Evolutionary conservation across 495 filamentous ascomycete species (phyloP).

Genomic region (Hyaloscypha finlandica): DNA sequence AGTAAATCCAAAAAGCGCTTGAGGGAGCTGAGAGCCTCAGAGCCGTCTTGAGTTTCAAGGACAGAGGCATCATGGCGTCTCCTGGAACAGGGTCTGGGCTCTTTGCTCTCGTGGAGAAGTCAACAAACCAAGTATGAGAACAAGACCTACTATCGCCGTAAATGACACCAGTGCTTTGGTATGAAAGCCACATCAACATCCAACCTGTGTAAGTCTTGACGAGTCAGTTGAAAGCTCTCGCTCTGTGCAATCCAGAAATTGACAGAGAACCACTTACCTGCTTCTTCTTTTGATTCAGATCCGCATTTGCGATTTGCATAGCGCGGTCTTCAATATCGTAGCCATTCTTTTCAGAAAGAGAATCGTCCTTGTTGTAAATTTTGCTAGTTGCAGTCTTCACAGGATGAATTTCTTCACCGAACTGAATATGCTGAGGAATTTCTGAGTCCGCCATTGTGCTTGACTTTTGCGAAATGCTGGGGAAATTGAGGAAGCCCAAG

Average conservation of each 20-base stretch:
- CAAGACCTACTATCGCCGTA: constrained; percentile 39
- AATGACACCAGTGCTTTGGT: constrained; percentile 59
- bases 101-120: too few relatives aligned
- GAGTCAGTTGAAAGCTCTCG: neutral
- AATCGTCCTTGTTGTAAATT: constrained; percentile 10
- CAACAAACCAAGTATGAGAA: too few relatives aligned
- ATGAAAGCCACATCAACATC: constrained; percentile 52
- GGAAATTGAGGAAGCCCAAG: neutral
- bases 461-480: neutral
- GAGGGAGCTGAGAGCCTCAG: too few relatives aligned
- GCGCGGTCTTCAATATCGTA: constrained; percentile 27
- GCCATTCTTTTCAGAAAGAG: constrained; percentile 20
- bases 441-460: constrained; percentile 23
- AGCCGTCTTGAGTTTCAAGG: too few relatives aligned
- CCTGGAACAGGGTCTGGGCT: too few relatives aligned
- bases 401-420: constrained; percentile 27
- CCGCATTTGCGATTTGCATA: constrained; percentile 33
- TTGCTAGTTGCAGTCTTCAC: constrained; percentile 12
- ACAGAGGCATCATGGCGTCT: too few relatives aligned
- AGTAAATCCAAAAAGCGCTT: too few relatives aligned
- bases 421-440: constrained; percentile 16
- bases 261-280: constrained; percentile 31
- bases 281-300: constrained; percentile 35
- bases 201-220: constrained; percentile 44
- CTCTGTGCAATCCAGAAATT: neutral